phyloP scores from a whole-genome alignment of 345 rosid genomes.

The Bruguiera sexangula region DNA sequence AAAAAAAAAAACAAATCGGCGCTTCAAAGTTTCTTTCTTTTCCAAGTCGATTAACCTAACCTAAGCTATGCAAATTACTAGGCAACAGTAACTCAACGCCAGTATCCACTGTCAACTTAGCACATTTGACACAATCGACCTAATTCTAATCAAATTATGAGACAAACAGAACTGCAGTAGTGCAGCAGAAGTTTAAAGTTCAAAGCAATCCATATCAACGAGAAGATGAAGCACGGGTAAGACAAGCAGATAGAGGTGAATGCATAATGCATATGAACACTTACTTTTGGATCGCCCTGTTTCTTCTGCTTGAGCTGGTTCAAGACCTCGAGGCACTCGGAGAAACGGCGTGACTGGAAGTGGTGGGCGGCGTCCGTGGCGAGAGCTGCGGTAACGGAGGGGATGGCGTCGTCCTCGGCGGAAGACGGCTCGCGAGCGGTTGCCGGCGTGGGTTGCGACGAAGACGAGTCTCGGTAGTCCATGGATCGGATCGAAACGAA shows the following conservation, averaged over 20 bases:
- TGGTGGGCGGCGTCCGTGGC: constrained; percentile 69
- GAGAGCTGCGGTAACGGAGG: constrained; percentile 37
- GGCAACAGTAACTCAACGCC: not conserved
- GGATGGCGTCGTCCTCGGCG: constrained; percentile 24
- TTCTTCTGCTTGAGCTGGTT: constrained; percentile 62
- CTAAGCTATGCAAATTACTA: not conserved
- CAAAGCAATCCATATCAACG: not conserved
- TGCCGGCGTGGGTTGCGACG: constrained; percentile 12
- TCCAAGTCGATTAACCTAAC: not conserved
- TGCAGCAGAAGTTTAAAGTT: not conserved
- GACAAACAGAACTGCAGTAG: not conserved
- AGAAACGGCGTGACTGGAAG: constrained; percentile 69
- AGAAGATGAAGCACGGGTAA: not conserved
- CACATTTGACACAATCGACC: not conserved
- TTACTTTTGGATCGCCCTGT: constrained; percentile 79
- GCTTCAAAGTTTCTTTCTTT: not conserved
- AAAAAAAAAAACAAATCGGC: too few species aligned
- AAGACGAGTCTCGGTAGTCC: constrained; percentile 27
- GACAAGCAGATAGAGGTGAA: not conserved
- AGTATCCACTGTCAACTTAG: not conserved
- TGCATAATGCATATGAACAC: not conserved
- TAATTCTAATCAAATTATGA: not conserved
- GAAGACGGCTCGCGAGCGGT: constrained; percentile 15
- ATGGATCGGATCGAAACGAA: constrained; percentile 24
- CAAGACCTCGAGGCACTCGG: constrained; percentile 66